Percentiles rank a stretch among this genome's conserved stretches.
These are phyloP conservation scores for Epichloe bromicola DNA, from an alignment of 2,329 filamentous ascomycete genomes.

Conservation along the genomic window DNA sequence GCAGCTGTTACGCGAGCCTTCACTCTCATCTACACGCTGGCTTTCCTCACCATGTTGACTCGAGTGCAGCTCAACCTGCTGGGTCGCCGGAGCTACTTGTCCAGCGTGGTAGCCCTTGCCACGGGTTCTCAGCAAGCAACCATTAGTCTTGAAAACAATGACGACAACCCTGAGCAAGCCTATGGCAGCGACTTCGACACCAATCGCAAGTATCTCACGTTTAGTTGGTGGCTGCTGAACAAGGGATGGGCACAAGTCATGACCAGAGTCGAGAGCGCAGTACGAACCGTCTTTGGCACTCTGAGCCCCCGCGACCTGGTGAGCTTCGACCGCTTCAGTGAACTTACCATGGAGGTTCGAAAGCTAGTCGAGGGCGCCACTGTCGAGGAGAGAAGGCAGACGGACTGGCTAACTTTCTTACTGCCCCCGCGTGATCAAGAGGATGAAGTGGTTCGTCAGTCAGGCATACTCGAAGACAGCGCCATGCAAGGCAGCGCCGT, in stretches of 20 bases:
- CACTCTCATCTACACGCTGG: conserved; percentile 82
- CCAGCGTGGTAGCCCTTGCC: conserved; percentile 84
- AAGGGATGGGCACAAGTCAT: conserved; percentile 76
- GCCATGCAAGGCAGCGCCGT: conserved; percentile 18
- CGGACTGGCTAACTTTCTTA: conserved; percentile 71
- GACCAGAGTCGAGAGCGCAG: conserved; percentile 69
- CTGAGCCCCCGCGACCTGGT: conserved; percentile 83
- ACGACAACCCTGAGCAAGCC: conserved; percentile 67
- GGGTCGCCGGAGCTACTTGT: conserved; percentile 87
- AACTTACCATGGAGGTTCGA: conserved; percentile 71
- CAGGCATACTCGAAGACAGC: conserved; percentile 55
- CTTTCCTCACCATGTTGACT: conserved; percentile 80
- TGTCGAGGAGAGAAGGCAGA: conserved; percentile 24
- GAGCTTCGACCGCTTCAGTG: conserved; percentile 64
- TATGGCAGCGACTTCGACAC: conserved; percentile 94
- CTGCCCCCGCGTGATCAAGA: conserved; percentile 72
- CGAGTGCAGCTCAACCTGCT: conserved; percentile 94
- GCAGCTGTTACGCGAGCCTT: conserved; percentile 75
- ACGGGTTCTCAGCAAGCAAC: conserved; percentile 59
- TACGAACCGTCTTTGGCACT: conserved; percentile 78
- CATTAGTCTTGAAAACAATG: conserved; percentile 86
- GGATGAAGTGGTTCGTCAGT: conserved; percentile 71
- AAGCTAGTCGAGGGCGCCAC: conserved; percentile 64
- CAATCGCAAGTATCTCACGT: conserved; percentile 86
- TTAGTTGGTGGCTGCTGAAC: conserved; percentile 97